phyloP scores from a whole-genome alignment of 805 yeast genomes.

The Nakazawaea pomicola region DNA sequence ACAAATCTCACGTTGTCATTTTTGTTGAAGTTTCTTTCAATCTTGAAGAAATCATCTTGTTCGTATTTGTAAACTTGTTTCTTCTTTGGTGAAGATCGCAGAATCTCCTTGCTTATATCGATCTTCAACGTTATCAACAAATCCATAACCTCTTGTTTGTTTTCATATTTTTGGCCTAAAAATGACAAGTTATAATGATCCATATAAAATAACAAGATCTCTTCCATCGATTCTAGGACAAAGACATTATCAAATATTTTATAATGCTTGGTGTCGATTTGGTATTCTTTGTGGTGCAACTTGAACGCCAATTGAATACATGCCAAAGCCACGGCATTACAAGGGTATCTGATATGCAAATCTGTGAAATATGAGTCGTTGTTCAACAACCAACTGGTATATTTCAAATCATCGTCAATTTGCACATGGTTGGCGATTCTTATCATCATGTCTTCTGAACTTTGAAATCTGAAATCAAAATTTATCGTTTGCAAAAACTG shows the following conservation, averaged over 20 bases:
- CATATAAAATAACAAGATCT: slow-evolving; percentile 26
- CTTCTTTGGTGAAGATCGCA: slow-evolving; percentile 5
- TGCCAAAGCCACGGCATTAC: slow-evolving; percentile 71
- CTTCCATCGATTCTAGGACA: slow-evolving; percentile 14
- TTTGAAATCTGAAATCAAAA: slow-evolving; percentile 73
- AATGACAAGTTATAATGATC: slow-evolving; percentile 24
- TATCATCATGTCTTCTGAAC: slow-evolving; percentile 61
- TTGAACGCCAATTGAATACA: slow-evolving; percentile 49
- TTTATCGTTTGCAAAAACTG: slow-evolving; percentile 70
- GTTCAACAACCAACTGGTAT: slow-evolving; percentile 69
- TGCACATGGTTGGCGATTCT: slow-evolving; percentile 33
- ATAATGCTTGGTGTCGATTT: slow-evolving; percentile 10
- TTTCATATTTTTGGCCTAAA: slow-evolving; percentile 11
- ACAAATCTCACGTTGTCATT: slow-evolving; percentile 11
- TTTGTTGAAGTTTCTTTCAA: slow-evolving; percentile 8
- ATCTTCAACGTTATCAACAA: slow-evolving; percentile 26
- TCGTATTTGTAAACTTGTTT: slow-evolving; percentile 3
- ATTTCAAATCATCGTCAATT: slow-evolving; percentile 41
- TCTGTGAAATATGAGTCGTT: slow-evolving; percentile 72
- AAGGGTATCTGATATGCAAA: slow-evolving; percentile 62
- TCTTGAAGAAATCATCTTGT: slow-evolving; percentile 8
- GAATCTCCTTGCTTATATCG: slow-evolving; percentile 16
- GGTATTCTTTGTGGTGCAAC: slow-evolving; percentile 22
- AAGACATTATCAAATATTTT: slow-evolving; percentile 6
- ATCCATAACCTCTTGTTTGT: slow-evolving; percentile 21